phyloP scores from a whole-genome alignment of 1,139 yeast species.

The Debaryomyces psychrophilus region DNA sequence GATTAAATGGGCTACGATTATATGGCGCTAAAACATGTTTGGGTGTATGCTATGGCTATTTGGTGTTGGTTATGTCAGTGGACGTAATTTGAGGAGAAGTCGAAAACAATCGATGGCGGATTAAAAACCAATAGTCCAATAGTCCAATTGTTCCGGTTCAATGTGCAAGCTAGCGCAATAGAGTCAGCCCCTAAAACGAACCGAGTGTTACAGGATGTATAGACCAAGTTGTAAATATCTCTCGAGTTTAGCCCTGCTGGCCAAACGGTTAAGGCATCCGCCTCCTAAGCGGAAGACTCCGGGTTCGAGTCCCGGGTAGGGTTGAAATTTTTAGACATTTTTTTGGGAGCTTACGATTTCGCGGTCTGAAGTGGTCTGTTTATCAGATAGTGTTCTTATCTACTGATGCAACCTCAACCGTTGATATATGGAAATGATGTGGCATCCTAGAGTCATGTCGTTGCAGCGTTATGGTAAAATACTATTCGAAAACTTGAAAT shows the following conservation, averaged over 20 bases:
- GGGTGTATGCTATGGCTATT: too few relatives aligned
- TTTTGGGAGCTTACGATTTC: not conserved
- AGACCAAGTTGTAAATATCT: not conserved
- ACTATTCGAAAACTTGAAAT: slow-evolving; percentile 11
- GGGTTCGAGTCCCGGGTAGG: slow-evolving; percentile 97
- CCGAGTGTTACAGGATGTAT: not conserved
- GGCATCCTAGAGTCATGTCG: not conserved
- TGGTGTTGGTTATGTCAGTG: too few relatives aligned
- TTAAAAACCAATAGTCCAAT: too few relatives aligned
- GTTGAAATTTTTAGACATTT: slow-evolving; percentile 34
- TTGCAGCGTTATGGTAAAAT: slow-evolving; percentile 1
- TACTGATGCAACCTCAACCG: not conserved
- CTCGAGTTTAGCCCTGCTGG: slow-evolving; percentile 63
- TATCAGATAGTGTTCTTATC: not conserved
- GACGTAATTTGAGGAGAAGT: too few relatives aligned
- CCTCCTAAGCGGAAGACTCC: slow-evolving; percentile 96
- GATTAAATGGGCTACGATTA: not conserved
- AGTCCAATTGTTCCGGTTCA: too few relatives aligned
- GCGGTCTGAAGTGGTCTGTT: not conserved
- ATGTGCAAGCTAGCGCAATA: too few relatives aligned
- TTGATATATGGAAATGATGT: not conserved
- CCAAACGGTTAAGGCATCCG: slow-evolving; percentile 95
- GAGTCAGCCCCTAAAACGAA: too few relatives aligned
- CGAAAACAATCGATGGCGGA: too few relatives aligned
- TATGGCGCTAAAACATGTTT: too few relatives aligned